Conservation (phyloP, 164 flowering plant species). For the Aristolochia contorta region DNA sequence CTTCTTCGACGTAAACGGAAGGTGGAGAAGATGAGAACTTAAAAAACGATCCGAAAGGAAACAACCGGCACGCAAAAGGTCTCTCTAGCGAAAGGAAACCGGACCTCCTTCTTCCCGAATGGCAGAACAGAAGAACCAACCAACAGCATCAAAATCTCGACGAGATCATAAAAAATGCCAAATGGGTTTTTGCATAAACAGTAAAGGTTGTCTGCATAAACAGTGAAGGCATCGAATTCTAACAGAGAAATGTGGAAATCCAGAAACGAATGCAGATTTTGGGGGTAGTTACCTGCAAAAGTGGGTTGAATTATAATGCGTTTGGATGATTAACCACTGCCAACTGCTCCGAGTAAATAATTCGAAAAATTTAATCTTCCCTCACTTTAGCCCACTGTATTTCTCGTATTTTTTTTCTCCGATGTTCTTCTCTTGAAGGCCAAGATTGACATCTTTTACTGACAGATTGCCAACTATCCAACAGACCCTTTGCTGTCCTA, state of each 20-base stretch:
- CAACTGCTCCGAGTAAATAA: slow-evolving; percentile 65
- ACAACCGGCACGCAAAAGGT: neutral
- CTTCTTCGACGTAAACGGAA: neutral
- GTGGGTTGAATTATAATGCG: slow-evolving; percentile 32
- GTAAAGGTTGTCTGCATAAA: slow-evolving; percentile 35
- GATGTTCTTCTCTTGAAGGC: slow-evolving; percentile 62
- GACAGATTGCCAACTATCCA: slow-evolving; percentile 83
- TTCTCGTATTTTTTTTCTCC: slow-evolving; percentile 24
- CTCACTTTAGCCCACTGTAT: neutral
- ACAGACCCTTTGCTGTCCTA: slow-evolving; percentile 60
- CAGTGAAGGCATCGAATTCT: slow-evolving; percentile 32
- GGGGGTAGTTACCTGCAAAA: slow-evolving; percentile 46
- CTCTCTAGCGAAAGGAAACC: neutral
- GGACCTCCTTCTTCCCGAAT: slow-evolving; percentile 4
- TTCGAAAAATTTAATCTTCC: slow-evolving; percentile 2
- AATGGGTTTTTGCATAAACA: slow-evolving; percentile 36
- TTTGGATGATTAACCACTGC: slow-evolving; percentile 59
- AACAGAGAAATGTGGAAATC: slow-evolving; percentile 2
- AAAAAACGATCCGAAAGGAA: neutral
- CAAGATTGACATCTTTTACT: slow-evolving; percentile 61
- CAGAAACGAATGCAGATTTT: slow-evolving; percentile 5
- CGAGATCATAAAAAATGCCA: slow-evolving; percentile 31
- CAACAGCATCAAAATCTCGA: slow-evolving; percentile 45
- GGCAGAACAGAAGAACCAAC: slow-evolving; percentile 16
- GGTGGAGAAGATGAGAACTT: neutral